Conservation (phyloP, 2,329 filamentous ascomycete species). For the Ophiostoma ulmi region DNA sequence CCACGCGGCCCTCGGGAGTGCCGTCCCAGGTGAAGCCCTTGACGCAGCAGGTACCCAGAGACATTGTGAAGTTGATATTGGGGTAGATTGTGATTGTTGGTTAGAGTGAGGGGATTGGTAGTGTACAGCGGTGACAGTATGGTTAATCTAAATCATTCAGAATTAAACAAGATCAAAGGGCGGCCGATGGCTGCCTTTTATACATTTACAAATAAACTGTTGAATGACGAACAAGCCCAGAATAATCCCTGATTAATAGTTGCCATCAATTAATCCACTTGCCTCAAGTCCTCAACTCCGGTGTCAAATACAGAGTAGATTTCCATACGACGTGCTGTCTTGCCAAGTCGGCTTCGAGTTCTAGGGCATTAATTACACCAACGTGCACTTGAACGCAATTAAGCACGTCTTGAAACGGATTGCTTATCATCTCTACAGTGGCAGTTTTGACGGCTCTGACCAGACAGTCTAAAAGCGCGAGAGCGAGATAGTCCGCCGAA, state of each 20-base stretch:
- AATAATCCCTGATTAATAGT: neutral
- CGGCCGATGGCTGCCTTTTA: neutral
- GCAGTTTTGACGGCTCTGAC: neutral
- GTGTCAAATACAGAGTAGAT: neutral
- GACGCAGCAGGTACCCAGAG: slow-evolving; percentile 34
- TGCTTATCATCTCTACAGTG: neutral
- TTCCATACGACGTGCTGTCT: neutral
- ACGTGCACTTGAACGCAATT: neutral
- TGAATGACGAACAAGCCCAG: neutral
- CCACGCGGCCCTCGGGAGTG: slow-evolving; percentile 37
- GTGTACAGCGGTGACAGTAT: neutral
- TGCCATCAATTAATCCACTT: neutral
- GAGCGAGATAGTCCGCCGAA: neutral
- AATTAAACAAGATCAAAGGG: neutral
- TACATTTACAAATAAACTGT: neutral
- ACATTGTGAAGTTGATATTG: slow-evolving; percentile 12
- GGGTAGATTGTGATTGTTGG: neutral
- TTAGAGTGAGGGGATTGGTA: neutral
- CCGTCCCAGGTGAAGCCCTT: slow-evolving; percentile 38
- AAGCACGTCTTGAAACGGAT: neutral
- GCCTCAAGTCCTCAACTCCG: slow-evolving; percentile 1
- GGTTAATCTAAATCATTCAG: neutral
- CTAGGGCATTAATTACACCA: neutral
- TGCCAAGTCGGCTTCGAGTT: neutral
- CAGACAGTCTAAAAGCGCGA: neutral